Conservation (phyloP, 495 filamentous ascomycete genomes). For the Tuber magnatum region DNA sequence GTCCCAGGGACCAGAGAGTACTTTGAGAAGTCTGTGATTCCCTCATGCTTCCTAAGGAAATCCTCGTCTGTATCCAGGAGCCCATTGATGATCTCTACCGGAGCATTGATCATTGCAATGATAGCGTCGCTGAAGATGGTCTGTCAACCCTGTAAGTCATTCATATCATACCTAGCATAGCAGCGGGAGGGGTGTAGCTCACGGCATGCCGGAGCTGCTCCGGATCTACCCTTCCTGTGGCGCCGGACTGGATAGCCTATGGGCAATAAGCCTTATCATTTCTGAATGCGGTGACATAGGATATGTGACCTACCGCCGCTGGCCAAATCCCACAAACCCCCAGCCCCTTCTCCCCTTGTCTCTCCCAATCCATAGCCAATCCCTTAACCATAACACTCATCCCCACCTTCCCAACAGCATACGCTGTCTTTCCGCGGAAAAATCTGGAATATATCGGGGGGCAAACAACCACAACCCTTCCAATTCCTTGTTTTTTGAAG, state of each 20-base stretch:
- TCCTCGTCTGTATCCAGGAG: conserved; percentile 72
- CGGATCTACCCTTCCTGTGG: conserved; percentile 6
- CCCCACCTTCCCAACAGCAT: conserved; percentile 77
- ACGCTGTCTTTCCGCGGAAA: conserved; percentile 78
- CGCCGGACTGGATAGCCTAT: conserved; percentile 12
- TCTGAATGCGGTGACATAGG: neutral
- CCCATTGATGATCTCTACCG: conserved; percentile 59
- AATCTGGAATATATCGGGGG: conserved; percentile 82
- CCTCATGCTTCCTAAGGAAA: conserved; percentile 59
- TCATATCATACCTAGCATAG: neutral
- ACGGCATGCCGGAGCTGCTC: conserved; percentile 19
- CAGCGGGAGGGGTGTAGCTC: neutral
- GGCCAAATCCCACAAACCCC: conserved; percentile 80
- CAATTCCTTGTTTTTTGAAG: conserved; percentile 43
- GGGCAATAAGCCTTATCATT: neutral
- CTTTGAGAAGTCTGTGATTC: conserved; percentile 64
- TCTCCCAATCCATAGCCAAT: conserved; percentile 71
- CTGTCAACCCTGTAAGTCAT: neutral
- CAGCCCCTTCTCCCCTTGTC: conserved; percentile 60
- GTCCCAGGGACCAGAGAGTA: conserved; percentile 64
- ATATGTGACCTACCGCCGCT: conserved; percentile 52
- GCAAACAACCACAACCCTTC: conserved; percentile 68
- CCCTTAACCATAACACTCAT: conserved; percentile 80
- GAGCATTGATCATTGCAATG: conserved; percentile 61
- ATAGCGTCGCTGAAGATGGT: conserved; percentile 76